Conservation (phyloP, 2,329 filamentous ascomycete genomes). For the Microdochium paspali region DNA sequence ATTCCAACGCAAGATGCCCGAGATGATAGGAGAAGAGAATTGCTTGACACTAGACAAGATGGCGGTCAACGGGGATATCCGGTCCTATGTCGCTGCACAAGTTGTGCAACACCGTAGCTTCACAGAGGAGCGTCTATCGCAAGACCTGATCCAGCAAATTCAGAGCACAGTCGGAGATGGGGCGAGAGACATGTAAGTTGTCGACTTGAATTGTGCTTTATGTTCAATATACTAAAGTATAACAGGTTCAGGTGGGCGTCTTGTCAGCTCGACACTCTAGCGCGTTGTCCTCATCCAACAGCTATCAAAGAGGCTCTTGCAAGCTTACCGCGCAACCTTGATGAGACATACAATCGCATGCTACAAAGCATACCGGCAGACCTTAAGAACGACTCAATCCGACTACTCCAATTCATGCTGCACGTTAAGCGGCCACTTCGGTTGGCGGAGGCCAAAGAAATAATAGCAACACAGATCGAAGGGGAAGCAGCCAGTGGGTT, state of each 20-base stretch:
- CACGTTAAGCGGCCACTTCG: slow-evolving; percentile 7
- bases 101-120: slow-evolving; percentile 8
- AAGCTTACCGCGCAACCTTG: slow-evolving; percentile 8
- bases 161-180: slow-evolving; percentile 6
- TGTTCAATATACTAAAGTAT: neutral
- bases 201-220: neutral
- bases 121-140: slow-evolving; percentile 6
- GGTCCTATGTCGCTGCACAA: slow-evolving; percentile 5
- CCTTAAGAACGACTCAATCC: slow-evolving; percentile 5
- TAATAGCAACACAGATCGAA: slow-evolving; percentile 11
- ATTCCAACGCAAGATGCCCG: slow-evolving; percentile 5
- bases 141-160: slow-evolving; percentile 5
- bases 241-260: slow-evolving; percentile 16
- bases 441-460: slow-evolving; percentile 9
- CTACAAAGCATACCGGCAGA: slow-evolving; percentile 6
- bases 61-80: slow-evolving; percentile 8
- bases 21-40: slow-evolving; percentile 5
- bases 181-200: slow-evolving; percentile 19
- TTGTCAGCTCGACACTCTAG: slow-evolving; percentile 17
- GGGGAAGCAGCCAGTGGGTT: slow-evolving; percentile 4
- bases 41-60: slow-evolving; percentile 9
- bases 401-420: slow-evolving; percentile 13
- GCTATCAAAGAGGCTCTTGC: slow-evolving; percentile 6
- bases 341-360: slow-evolving; percentile 14
- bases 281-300: slow-evolving; percentile 4